Base-by-base conservation (phyloP, 1,139 yeast genomes). In the Blastobotrys aristatus region DNA sequence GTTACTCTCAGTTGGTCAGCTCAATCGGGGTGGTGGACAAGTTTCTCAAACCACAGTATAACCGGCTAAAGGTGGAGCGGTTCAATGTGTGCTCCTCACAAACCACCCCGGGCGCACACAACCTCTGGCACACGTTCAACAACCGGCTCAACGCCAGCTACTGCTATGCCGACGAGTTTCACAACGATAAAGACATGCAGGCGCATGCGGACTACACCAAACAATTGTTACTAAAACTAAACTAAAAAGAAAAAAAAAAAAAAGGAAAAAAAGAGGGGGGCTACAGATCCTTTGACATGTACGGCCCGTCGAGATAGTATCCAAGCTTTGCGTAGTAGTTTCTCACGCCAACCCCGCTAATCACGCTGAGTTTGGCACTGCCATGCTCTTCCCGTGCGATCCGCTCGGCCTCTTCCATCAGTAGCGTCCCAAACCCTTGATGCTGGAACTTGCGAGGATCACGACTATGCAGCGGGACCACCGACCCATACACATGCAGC, bases 401-500 rank as follows among this genome's bases (percentile, higher is more conserved):
- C 57, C 97, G 76, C 59, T 89, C 97, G 2, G 98, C 98, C 67
- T 92, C 98, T 68, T 94, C 98, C 98, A 92, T 92, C 49, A 92
- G 70, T 59, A 92, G 74, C 2, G 98, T 90, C 53, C 99, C 99
- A 64, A 92, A 92, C 17, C 99, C 99, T 74, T 94, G 98, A 72
- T 92, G 99, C 72, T 92, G 99, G 72, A 92, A 92, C 67, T 92
- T 92, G 61, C 96, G 78, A 45, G 98, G 98, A 67, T 92, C 98
- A 58, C 97, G 77, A n/a, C 95, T 85, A 66, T 94, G 98, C 54
- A 92, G 71, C 1, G 99, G 98, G 30, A 92, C 99, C 24, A 90
- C 97, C 2, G 96, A 86, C 7, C 99, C 99, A 61, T 92, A 92
- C 24, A 92, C 99, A 61, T 92, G 99, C 56, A 92, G 74, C 66